Conservation (phyloP, 176 grass and related monocot genomes). For the Miscanthus lutarioriparius region DNA sequence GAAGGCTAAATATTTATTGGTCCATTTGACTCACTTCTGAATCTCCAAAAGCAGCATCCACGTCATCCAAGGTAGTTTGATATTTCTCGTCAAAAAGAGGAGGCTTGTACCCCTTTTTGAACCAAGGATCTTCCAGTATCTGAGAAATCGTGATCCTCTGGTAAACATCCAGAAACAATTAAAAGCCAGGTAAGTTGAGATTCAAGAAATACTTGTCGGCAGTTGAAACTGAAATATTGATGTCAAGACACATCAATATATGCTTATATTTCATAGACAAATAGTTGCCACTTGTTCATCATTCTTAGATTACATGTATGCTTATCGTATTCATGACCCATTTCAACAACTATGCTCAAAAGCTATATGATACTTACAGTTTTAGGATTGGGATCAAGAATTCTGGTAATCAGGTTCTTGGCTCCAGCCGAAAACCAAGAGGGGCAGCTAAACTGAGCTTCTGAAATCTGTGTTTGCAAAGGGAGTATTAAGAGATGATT, state of each 20-base stretch:
- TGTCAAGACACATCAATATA: background rate
- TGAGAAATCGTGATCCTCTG: constrained; percentile 86
- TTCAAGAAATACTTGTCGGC: background rate
- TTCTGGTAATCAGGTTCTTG: constrained; percentile 80
- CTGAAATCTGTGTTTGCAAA: constrained; percentile 68
- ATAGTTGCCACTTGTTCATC: background rate
- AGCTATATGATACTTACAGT: constrained; percentile 57
- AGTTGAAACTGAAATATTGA: constrained; percentile 20
- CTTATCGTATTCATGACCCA: background rate
- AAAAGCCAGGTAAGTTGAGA: constrained; percentile 16
- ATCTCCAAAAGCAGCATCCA: constrained; percentile 93
- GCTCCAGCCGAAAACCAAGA: constrained; percentile 90
- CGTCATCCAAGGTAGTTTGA: constrained; percentile 76
- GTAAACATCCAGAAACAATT: constrained; percentile 17
- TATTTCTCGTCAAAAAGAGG: constrained; percentile 83
- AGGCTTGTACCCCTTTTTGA: constrained; percentile 88
- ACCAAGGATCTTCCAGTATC: constrained; percentile 96
- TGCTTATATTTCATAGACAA: background rate
- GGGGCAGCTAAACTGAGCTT: constrained; percentile 77
- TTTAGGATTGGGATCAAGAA: constrained; percentile 81
- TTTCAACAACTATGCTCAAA: constrained; percentile 16
- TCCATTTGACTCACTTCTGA: constrained; percentile 73
- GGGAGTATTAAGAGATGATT: constrained; percentile 1
- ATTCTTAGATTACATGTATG: background rate
- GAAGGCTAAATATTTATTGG: constrained; percentile 27